A percentile compares a stretch with the other conserved stretches of the same genome.
phyloP scores from a whole-genome alignment of 768 basidiomycete species.

The Candolleomyces eurysporus region DNA sequence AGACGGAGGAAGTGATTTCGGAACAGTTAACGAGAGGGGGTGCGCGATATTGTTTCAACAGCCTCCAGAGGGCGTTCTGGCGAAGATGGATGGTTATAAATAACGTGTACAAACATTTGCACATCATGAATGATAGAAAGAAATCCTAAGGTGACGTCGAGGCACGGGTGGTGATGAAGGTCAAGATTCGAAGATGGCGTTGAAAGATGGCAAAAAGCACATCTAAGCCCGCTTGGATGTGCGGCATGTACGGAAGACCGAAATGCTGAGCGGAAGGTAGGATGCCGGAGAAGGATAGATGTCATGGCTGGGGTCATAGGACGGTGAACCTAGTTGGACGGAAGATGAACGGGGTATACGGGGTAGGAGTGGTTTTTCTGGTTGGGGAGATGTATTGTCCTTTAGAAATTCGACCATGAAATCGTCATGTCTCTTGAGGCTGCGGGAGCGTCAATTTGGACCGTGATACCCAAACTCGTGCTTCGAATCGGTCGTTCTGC shows the following conservation, averaged over 20 bases:
- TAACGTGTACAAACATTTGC: too few relatives aligned
- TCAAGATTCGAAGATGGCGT: too few relatives aligned
- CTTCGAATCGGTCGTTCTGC: conserved; percentile 65
- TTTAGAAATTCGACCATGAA: conserved; percentile 72
- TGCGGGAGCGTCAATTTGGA: conserved; percentile 44
- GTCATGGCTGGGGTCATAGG: neutral
- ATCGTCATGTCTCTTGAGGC: conserved; percentile 49
- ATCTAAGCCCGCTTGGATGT: neutral
- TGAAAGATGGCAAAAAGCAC: neutral
- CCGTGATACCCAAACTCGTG: conserved; percentile 60
- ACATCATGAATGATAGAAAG: too few relatives aligned
- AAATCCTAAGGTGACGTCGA: neutral
- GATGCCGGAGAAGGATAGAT: neutral
- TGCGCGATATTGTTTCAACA: too few relatives aligned
- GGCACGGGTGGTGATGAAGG: neutral
- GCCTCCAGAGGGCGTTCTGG: too few relatives aligned
- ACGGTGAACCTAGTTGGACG: neutral
- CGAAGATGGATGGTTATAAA: too few relatives aligned
- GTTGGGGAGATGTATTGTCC: neutral
- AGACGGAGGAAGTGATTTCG: too few relatives aligned
- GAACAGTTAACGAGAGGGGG: too few relatives aligned
- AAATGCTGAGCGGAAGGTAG: neutral
- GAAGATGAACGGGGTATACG: neutral
- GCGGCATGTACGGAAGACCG: neutral
- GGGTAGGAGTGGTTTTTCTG: neutral